A percentile compares a stretch with the other conserved stretches of the same genome.
phyloP scores from a whole-genome alignment of 2,329 filamentous ascomycete genomes.

The Trichoderma guizhouense region DNA sequence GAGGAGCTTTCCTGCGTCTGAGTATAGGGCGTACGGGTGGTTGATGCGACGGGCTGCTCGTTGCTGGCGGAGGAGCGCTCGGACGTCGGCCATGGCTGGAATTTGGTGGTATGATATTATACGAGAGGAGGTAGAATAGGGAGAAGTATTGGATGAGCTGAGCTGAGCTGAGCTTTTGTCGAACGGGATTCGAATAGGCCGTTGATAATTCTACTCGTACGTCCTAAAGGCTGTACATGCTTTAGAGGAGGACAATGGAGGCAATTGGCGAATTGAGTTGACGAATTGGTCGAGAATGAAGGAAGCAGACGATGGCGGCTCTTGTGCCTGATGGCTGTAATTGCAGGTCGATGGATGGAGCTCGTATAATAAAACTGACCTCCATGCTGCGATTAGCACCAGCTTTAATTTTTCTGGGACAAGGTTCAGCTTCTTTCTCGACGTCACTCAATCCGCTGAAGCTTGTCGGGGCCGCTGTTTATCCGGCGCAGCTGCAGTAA shows the following conservation, averaged over 20 bases:
- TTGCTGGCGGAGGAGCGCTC: conserved; percentile 74
- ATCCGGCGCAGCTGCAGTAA: conserved; percentile 24
- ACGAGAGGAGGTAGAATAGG: background rate
- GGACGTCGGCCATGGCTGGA: conserved; percentile 68
- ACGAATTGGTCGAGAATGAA: background rate
- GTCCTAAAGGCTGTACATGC: background rate
- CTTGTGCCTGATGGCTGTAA: background rate
- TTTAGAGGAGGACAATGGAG: background rate
- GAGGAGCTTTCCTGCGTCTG: conserved; percentile 62
- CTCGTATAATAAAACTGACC: background rate
- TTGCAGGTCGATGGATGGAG: background rate
- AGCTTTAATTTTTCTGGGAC: background rate
- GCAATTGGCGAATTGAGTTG: background rate
- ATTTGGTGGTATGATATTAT: background rate
- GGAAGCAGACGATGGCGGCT: background rate
- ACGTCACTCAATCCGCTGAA: conserved; percentile 6
- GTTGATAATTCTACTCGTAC: background rate
- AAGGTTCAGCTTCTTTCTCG: background rate
- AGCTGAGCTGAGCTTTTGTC: background rate
- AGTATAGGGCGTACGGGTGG: conserved; percentile 66
- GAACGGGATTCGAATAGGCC: background rate
- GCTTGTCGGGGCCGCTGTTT: conserved; percentile 28
- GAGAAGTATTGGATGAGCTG: background rate
- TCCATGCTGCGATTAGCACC: background rate
- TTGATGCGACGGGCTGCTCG: conserved; percentile 70